phyloP scores from a whole-genome alignment of 495 filamentous ascomycete genomes.

The Penicillium waksmanii region DNA sequence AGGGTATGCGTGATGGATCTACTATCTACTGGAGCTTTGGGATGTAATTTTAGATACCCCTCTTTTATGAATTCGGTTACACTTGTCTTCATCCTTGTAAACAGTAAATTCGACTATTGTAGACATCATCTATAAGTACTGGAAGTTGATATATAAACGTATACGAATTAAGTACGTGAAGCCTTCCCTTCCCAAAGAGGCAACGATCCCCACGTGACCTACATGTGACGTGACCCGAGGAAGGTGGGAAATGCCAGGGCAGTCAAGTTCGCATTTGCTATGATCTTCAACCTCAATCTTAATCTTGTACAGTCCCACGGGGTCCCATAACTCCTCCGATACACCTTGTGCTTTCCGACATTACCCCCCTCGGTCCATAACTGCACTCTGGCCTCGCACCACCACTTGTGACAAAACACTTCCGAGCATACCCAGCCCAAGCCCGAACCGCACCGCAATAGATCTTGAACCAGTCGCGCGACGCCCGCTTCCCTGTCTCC shows the following conservation, averaged over 20 bases:
- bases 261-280: background rate
- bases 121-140: background rate
- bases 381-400: background rate
- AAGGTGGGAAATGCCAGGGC: background rate
- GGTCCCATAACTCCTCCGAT: too few species aligned
- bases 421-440: constrained; percentile 2
- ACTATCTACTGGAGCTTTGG: constrained; percentile 15
- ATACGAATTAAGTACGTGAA: background rate
- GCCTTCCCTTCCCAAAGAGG: background rate
- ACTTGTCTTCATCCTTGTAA: background rate
- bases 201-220: constrained; percentile 1
- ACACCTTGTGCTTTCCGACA: too few species aligned
- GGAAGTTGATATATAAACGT: too few species aligned
- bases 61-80: constrained; percentile 4
- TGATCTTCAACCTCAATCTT: background rate
- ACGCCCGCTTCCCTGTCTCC: background rate
- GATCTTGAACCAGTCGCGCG: background rate
- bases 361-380: background rate
- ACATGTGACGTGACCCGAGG: constrained; percentile 5
- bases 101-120: background rate
- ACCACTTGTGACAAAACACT: background rate
- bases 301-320: background rate
- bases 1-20: constrained; percentile 11
- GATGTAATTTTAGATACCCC: constrained; percentile 37
- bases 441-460: constrained; percentile 1